Percentiles rank a stretch among this genome's conserved stretches.
phyloP scores from a whole-genome alignment of 1,284 basidiomycete genomes.

The Cutaneotrichosporon cutaneum region DNA sequence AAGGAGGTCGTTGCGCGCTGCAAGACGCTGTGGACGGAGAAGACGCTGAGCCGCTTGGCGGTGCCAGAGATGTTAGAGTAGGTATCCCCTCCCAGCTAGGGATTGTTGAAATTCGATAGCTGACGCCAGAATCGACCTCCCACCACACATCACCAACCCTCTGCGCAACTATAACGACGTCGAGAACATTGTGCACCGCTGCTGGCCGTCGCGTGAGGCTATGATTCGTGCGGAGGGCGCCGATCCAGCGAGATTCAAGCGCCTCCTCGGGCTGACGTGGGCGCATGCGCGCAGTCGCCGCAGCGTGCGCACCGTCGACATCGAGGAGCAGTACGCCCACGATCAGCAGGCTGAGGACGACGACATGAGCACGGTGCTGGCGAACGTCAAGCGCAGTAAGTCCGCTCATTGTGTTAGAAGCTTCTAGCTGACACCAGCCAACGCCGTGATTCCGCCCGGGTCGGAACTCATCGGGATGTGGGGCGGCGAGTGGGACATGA shows the following conservation, averaged over 20 bases:
- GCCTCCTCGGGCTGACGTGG: conserved; percentile 49
- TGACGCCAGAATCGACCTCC: conserved; percentile 42
- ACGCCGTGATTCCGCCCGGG: conserved; percentile 49
- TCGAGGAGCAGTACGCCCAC: conserved; percentile 47
- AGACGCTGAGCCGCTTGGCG: conserved; percentile 47
- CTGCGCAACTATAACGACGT: conserved; percentile 45
- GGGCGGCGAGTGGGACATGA: conserved; percentile 53
- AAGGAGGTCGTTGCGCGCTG: conserved; percentile 49
- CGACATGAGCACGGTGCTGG: conserved; percentile 47
- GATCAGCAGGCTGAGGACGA: conserved; percentile 36
- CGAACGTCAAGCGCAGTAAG: conserved; percentile 48
- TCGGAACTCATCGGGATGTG: conserved; percentile 52
- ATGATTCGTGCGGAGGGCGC: conserved; percentile 46
- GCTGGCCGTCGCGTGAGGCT: conserved; percentile 49
- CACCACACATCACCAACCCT: conserved; percentile 39
- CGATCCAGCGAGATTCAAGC: conserved; percentile 45
- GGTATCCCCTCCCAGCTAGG: conserved; percentile 21
- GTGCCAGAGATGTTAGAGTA: conserved; percentile 54
- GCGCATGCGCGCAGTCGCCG: conserved; percentile 45
- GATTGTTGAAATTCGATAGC: not conserved
- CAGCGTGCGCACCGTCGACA: conserved; percentile 43
- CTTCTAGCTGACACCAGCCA: conserved; percentile 33
- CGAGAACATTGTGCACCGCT: conserved; percentile 44
- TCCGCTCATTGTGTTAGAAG: not conserved
- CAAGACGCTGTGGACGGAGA: conserved; percentile 51